Percentiles rank a stretch among this genome's conserved stretches.
Conservation (phyloP, 257 asterid species). For the Solanum chiquidenum region DNA sequence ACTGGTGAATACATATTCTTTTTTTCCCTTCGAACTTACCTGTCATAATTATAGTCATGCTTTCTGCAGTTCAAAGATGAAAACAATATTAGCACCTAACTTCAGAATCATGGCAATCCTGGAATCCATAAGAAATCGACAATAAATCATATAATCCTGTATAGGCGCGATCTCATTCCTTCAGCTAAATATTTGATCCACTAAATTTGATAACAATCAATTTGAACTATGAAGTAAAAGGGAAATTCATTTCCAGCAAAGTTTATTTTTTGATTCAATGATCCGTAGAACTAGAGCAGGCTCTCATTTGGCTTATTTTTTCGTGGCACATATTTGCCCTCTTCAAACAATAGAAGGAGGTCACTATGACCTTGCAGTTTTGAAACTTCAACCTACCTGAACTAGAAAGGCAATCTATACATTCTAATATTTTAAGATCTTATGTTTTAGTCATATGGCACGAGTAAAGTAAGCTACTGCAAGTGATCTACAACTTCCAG, state of each 20-base stretch:
- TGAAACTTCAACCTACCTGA: not conserved
- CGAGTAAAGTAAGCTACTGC: not conserved
- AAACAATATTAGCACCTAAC: not conserved
- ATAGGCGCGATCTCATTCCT: not conserved
- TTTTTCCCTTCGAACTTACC: not conserved
- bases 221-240: not conserved
- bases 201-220: not conserved
- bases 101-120: not conserved
- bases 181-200: not conserved
- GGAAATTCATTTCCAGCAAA: not conserved
- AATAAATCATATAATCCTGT: not conserved
- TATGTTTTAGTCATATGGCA: not conserved
- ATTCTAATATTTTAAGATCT: not conserved
- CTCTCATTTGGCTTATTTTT: not conserved
- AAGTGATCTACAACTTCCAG: not conserved
- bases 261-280: not conserved
- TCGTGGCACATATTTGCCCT: not conserved
- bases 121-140: not conserved
- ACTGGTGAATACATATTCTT: slow-evolving; percentile 43
- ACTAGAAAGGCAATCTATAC: not conserved
- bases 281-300: not conserved
- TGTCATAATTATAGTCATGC: not conserved
- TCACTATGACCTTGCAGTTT: not conserved
- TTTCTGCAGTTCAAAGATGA: not conserved
- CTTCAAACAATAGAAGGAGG: not conserved